These are phyloP conservation scores for Cystobasidiaceae sp. DNA, from an alignment of 1,284 basidiomycete genomes.

Conservation along the genomic window DNA sequence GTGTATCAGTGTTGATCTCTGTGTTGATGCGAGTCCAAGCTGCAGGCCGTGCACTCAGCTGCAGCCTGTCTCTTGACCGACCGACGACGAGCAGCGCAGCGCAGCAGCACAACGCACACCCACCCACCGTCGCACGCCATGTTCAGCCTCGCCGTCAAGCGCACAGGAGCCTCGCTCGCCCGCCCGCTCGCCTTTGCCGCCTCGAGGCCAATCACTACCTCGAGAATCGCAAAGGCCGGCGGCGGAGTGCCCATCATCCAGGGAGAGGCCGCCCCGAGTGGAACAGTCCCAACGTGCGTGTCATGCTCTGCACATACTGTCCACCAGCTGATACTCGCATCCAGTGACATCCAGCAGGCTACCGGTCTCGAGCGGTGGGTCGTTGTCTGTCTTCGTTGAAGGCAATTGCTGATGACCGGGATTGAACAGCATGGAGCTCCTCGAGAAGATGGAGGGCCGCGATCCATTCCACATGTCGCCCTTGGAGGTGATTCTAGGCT, in stretches of 20 bases:
- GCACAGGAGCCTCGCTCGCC: not conserved
- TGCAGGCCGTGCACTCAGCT: no score
- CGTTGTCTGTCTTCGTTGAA: not conserved
- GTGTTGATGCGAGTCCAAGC: no score
- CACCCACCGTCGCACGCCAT: not conserved
- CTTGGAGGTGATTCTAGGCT: conserved; percentile 6
- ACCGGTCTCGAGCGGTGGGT: conserved; percentile 26
- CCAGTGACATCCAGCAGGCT: conserved; percentile 26
- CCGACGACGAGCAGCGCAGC: no score
- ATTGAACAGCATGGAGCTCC: conserved; percentile 30
- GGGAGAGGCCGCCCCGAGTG: conserved; percentile 27
- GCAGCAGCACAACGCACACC: no score
- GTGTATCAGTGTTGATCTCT: not conserved
- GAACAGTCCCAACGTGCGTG: conserved; percentile 1
- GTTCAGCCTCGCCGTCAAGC: conserved; percentile 1
- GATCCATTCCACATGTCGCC: conserved; percentile 33
- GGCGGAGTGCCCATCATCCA: conserved; percentile 23
- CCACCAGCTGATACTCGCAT: not conserved
- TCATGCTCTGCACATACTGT: not conserved
- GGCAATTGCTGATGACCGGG: not conserved
- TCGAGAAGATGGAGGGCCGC: conserved; percentile 29
- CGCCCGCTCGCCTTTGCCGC: not conserved
- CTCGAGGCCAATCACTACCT: conserved; percentile 15
- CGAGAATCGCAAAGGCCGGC: conserved; percentile 2
- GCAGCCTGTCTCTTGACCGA: no score